A percentile compares a stretch with the other conserved stretches of the same genome.
phyloP scores from a whole-genome alignment of 768 basidiomycete genomes.

The Chalciporus chontae region DNA sequence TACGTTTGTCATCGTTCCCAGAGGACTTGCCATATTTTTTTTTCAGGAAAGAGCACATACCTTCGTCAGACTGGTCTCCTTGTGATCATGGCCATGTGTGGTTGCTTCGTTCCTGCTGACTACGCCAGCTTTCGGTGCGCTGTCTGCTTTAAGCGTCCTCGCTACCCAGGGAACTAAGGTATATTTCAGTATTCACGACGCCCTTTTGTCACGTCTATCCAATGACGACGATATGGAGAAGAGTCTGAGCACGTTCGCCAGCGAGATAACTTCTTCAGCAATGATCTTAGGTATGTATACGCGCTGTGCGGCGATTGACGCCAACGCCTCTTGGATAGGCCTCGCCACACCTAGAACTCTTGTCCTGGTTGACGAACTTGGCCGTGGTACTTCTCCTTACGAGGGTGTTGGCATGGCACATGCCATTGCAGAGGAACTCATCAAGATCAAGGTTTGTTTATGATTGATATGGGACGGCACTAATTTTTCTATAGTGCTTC shows the following conservation, averaged over 20 bases:
- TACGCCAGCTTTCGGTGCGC: slow-evolving; percentile 83
- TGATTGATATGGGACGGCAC: not conserved
- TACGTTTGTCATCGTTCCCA: slow-evolving; percentile 3
- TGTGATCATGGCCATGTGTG: slow-evolving; percentile 82
- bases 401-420: slow-evolving; percentile 83
- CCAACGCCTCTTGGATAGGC: slow-evolving; percentile 39
- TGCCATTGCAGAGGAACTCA: slow-evolving; percentile 77
- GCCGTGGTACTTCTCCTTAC: slow-evolving; percentile 82
- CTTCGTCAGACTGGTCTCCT: slow-evolving; percentile 84
- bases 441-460: slow-evolving; percentile 60
- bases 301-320: not conserved
- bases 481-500: slow-evolving; percentile 51
- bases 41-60: slow-evolving; percentile 86
- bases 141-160: not conserved
- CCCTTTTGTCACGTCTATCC: slow-evolving; percentile 80
- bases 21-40: not conserved
- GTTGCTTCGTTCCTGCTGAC: slow-evolving; percentile 90
- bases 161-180: not conserved
- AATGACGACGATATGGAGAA: slow-evolving; percentile 94
- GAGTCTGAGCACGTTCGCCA: slow-evolving; percentile 90
- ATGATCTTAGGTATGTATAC: slow-evolving; percentile 73
- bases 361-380: slow-evolving; percentile 91
- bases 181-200: slow-evolving; percentile 65
- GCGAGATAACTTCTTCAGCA: slow-evolving; percentile 88
- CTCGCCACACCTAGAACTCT: slow-evolving; percentile 67